Base-by-base conservation (phyloP, 73 alveolate species). In the Blepharisma stoltei region DNA sequence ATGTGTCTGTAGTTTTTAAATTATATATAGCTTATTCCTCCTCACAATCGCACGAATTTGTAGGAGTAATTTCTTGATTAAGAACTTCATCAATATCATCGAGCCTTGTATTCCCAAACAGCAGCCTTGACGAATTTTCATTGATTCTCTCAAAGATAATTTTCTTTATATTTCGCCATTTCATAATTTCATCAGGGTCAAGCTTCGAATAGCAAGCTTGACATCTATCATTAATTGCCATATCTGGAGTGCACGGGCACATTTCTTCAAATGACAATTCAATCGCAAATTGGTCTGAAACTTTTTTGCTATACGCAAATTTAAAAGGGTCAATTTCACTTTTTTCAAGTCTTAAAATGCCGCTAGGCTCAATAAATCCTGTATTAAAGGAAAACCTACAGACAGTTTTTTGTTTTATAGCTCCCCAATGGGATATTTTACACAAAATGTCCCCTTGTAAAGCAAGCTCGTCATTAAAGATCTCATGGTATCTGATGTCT, bases 301-400 rank as follows among this genome's bases (percentile, higher is more conserved):
- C 37, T 18, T 20, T 60, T 9, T 25, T n/a, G 11, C 45, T 60
- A 9, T 60, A 14, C 46, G 14, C 18, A 25, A 60, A 18, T 8
- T 60, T 60, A 25, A 14, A n/a, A 20, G 73, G 73, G 46, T 60
- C 73, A 60, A 60, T 4, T 38, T 60, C 48, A 5, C 45, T 20
- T 25, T 60, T 60, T 18, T 25, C 45, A 25, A 60, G 23, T 14
- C 45, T 60, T 60, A 60, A 38, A 14, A 18, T 14, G 21, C n/a
- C 27, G n/a, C 4, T 32, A 32, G 41, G 65, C n/a, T 50, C 21
- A 4, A 50, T 18, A 50, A 50, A 50, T 50, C 65, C 73, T 20
- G 73, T 60, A 38, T 60, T 60, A 38, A 60, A 60, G 0, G 73
- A 14, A 60, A 60, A 60, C 45, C 73, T 60, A 38, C 73, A 60